These are phyloP conservation scores for Pythium inflatum DNA, from an alignment of 352 stramenopile species.

Conservation along the genomic window DNA sequence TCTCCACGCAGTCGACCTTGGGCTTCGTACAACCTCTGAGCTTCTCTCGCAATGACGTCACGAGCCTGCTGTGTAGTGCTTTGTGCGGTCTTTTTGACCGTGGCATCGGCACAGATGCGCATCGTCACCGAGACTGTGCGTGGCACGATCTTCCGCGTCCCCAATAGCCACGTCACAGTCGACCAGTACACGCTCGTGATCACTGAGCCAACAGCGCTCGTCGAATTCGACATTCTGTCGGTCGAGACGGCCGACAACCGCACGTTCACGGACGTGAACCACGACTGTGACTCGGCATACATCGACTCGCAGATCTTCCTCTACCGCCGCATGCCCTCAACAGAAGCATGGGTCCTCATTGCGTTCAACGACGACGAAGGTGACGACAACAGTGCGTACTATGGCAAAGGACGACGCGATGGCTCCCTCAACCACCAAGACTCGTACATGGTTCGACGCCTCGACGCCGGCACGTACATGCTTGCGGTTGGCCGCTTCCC, in stretches of 20 bases:
- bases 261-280: slow-evolving; percentile 64
- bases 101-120: slow-evolving; percentile 6
- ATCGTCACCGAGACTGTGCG: slow-evolving; percentile 44
- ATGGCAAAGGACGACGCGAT: slow-evolving; percentile 42
- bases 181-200: slow-evolving; percentile 64
- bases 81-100: background rate
- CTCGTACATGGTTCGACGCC: slow-evolving; percentile 63
- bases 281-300: slow-evolving; percentile 71
- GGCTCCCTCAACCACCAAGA: slow-evolving; percentile 56
- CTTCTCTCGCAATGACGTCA: slow-evolving; percentile 4
- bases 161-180: slow-evolving; percentile 50
- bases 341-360: slow-evolving; percentile 41
- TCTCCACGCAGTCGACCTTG: background rate
- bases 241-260: slow-evolving; percentile 59
- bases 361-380: slow-evolving; percentile 72
- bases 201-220: slow-evolving; percentile 39
- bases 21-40: background rate
- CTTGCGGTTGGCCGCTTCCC: slow-evolving; percentile 66
- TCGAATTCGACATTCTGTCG: slow-evolving; percentile 73
- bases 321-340: slow-evolving; percentile 32
- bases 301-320: slow-evolving; percentile 71
- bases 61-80: background rate
- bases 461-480: slow-evolving; percentile 53
- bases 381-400: slow-evolving; percentile 57
- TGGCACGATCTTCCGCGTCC: slow-evolving; percentile 60